A percentile compares a stretch with the other conserved stretches of the same genome.
Evolutionary conservation across 23 red algal species (phyloP).

Genomic region (Gracilariopsis chorda): DNA sequence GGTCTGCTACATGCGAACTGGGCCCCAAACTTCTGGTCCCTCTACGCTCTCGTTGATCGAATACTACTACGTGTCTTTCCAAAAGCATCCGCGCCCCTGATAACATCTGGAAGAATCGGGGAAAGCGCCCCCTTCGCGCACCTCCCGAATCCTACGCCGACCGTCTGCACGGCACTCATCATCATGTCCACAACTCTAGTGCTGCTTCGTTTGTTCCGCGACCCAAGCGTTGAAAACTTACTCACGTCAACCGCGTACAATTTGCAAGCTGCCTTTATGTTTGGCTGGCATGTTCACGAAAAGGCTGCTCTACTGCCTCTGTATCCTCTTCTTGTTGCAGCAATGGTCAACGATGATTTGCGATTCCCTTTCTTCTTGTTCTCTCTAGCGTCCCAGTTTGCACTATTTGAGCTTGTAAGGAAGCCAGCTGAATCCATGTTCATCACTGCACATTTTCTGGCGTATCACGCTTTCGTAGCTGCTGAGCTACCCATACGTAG

Average conservation of each 20-base stretch:
- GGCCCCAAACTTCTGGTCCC: constrained; percentile 94
- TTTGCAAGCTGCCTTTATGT: constrained; percentile 41
- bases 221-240: background rate
- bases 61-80: background rate
- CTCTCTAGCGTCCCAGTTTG: constrained; percentile 41
- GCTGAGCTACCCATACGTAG: background rate
- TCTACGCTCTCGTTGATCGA: constrained; percentile 43
- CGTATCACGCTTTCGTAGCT: constrained; percentile 30
- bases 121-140: constrained; percentile 10
- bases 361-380: constrained; percentile 13
- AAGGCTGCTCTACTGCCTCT: constrained; percentile 57
- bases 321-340: background rate
- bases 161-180: constrained; percentile 16
- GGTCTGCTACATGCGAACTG: constrained; percentile 96
- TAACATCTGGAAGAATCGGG: constrained; percentile 43
- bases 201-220: background rate
- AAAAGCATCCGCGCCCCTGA: background rate
- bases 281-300: constrained; percentile 86
- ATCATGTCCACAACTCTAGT: background rate
- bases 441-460: constrained; percentile 17
- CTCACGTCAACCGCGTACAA: background rate
- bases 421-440: constrained; percentile 20
- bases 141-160: constrained; percentile 38
- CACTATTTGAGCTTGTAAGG: constrained; percentile 22
- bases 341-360: background rate